Percentiles rank a stretch among this genome's conserved stretches.
Conservation (phyloP, 2,329 filamentous ascomycete species). For the Coniochaeta sp. region DNA sequence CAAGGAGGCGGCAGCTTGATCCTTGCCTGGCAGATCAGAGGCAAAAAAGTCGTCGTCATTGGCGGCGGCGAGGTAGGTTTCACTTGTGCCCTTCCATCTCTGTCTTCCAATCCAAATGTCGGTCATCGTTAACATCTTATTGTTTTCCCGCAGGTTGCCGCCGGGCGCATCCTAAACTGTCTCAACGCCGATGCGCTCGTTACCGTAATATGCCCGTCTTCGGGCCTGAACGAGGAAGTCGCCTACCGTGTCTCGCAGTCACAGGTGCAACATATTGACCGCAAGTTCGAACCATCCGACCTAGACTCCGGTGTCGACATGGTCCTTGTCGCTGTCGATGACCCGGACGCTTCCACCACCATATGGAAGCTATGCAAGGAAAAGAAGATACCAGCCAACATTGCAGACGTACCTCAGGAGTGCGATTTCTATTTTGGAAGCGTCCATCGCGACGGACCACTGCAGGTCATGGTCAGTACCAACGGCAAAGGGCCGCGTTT, state of each 20-base stretch:
- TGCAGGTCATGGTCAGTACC: slow-evolving; percentile 98
- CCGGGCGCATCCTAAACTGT: slow-evolving; percentile 85
- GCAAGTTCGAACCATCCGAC: slow-evolving; percentile 78
- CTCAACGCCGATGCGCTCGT: slow-evolving; percentile 93
- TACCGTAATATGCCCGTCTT: slow-evolving; percentile 71
- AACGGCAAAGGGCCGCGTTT: slow-evolving; percentile 93
- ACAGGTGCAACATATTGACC: slow-evolving; percentile 74
- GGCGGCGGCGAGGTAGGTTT: slow-evolving; percentile 85
- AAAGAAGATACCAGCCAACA: slow-evolving; percentile 78
- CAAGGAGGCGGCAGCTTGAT: slow-evolving; percentile 90
- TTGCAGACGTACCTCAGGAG: slow-evolving; percentile 91
- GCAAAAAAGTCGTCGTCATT: slow-evolving; percentile 84
- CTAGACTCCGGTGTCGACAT: slow-evolving; percentile 77
- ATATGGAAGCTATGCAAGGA: slow-evolving; percentile 95
- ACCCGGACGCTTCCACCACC: slow-evolving; percentile 78
- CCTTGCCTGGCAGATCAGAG: slow-evolving; percentile 88
- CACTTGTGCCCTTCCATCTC: background rate
- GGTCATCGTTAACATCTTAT: background rate
- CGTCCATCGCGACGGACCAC: slow-evolving; percentile 85
- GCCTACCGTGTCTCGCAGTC: slow-evolving; percentile 67
- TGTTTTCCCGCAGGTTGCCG: slow-evolving; percentile 65
- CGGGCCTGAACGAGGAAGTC: slow-evolving; percentile 83
- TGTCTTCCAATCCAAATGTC: background rate
- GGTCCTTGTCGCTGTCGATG: slow-evolving; percentile 90
- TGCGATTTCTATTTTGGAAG: slow-evolving; percentile 99